A percentile compares a stretch with the other conserved stretches of the same genome.
These are phyloP conservation scores for Diatrype stigma DNA, from an alignment of 2,329 filamentous ascomycete species.

Conservation along the genomic window DNA sequence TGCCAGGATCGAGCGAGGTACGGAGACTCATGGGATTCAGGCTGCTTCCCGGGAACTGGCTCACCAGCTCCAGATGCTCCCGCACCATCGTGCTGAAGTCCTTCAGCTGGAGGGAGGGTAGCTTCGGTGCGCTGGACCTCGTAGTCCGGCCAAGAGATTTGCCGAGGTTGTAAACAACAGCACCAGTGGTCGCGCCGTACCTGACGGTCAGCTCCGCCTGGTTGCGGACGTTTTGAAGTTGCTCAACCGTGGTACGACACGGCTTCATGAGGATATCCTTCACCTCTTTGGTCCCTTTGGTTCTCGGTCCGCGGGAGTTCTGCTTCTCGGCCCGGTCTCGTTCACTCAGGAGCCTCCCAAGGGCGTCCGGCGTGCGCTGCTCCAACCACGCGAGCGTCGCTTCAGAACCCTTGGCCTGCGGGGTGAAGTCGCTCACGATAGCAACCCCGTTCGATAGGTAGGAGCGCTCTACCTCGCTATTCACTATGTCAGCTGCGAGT, in stretches of 20 bases:
- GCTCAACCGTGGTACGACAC: constrained; percentile 10
- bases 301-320: constrained; percentile 9
- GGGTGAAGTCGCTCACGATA: constrained; percentile 8
- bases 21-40: constrained; percentile 5
- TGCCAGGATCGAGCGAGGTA: constrained; percentile 12
- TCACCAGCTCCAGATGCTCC: background rate
- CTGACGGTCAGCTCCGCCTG: constrained; percentile 12
- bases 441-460: background rate
- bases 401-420: constrained; percentile 10
- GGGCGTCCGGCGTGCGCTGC: constrained; percentile 8
- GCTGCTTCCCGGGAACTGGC: background rate
- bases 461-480: background rate
- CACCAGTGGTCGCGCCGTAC: constrained; percentile 11
- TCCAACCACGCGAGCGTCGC: constrained; percentile 14
- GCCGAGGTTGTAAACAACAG: constrained; percentile 17
- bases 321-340: constrained; percentile 13
- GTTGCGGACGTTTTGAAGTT: constrained; percentile 8
- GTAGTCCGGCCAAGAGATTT: constrained; percentile 14
- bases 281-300: constrained; percentile 14
- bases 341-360: constrained; percentile 10
- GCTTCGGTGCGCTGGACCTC: background rate
- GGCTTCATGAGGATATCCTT: constrained; percentile 15
- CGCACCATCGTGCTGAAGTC: constrained; percentile 1
- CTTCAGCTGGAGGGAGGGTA: constrained; percentile 14
- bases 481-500: background rate